Conservation (phyloP, 2,329 filamentous ascomycete genomes). For the Fonsecaea multimorphosa region DNA sequence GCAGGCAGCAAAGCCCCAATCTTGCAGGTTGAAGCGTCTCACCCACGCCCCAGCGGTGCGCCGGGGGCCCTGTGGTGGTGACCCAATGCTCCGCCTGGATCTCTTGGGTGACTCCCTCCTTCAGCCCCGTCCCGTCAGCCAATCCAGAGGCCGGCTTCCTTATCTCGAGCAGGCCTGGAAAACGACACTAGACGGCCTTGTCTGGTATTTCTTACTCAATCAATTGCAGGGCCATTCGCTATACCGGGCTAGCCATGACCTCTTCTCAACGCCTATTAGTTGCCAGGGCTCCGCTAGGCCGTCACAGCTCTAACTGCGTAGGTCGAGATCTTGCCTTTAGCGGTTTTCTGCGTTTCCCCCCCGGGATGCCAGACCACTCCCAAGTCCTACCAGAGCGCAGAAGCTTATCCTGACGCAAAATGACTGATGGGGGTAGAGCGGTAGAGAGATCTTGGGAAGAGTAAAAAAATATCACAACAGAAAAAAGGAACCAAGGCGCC, state of each 20-base stretch:
- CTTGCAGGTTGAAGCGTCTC: conserved; percentile 5
- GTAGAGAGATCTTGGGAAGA: background rate
- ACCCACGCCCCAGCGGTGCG: conserved; percentile 12
- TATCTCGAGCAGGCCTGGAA: conserved; percentile 28
- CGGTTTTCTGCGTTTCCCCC: conserved; percentile 18
- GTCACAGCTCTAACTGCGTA: conserved; percentile 7
- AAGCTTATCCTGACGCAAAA: conserved; percentile 30
- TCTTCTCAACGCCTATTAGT: conserved; percentile 20
- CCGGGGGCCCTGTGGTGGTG: background rate
- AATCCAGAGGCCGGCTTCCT: conserved; percentile 21
- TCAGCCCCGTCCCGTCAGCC: background rate
- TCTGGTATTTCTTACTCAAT: conserved; percentile 36
- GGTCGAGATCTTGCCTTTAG: conserved; percentile 26
- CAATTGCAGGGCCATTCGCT: conserved; percentile 35
- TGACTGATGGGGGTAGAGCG: background rate
- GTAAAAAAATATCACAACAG: conserved; percentile 17
- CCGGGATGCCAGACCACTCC: background rate
- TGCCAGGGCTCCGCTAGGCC: conserved; percentile 18
- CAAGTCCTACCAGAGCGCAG: conserved; percentile 23
- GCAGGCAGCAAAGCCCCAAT: conserved; percentile 4
- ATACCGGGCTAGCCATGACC: conserved; percentile 6
- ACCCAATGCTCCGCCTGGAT: background rate
- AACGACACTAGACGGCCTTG: conserved; percentile 20
- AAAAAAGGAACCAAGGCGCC: background rate
- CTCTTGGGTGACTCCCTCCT: no score